Evolutionary conservation across 768 basidiomycete species (phyloP).

Genomic region (Lentinula raphanica): DNA sequence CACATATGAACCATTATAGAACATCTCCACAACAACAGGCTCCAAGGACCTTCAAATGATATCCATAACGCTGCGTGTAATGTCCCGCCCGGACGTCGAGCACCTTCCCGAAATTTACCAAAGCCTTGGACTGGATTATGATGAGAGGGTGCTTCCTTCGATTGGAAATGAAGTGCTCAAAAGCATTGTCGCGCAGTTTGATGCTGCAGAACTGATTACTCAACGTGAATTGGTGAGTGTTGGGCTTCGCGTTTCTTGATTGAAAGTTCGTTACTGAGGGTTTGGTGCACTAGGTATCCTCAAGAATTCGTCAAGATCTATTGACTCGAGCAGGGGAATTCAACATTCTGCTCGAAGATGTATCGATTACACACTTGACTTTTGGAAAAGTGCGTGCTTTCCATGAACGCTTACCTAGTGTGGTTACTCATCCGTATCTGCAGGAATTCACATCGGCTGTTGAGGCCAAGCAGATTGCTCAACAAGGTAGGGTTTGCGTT

Average conservation of each 20-base stretch:
- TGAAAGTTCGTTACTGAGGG: conserved; percentile 1
- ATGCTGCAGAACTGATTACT: conserved; percentile 94
- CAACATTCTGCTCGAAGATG: conserved; percentile 92
- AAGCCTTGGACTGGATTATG: conserved; percentile 91
- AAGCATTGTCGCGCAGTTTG: conserved; percentile 97
- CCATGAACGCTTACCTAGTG: conserved; percentile 1
- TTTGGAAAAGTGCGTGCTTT: conserved; percentile 66
- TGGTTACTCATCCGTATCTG: not conserved
- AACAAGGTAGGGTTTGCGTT: conserved; percentile 66
- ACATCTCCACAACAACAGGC: conserved; percentile 97
- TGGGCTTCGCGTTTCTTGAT: not conserved
- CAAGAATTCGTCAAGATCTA: conserved; percentile 87
- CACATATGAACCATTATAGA: conserved; percentile 39
- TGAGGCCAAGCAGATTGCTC: conserved; percentile 98
- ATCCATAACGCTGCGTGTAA: conserved; percentile 90
- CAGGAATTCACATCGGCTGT: conserved; percentile 98
- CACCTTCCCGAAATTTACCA: conserved; percentile 94
- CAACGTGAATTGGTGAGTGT: conserved; percentile 89
- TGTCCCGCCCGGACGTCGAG: conserved; percentile 85
- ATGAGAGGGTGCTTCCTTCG: conserved; percentile 94
- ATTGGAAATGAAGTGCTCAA: conserved; percentile 98
- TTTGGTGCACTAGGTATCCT: conserved; percentile 58
- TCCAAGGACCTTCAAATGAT: conserved; percentile 99
- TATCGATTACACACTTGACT: conserved; percentile 89
- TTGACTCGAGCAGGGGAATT: conserved; percentile 94